Conservation (phyloP, 352 stramenopile species). For the Elongisporangium prolatum region DNA sequence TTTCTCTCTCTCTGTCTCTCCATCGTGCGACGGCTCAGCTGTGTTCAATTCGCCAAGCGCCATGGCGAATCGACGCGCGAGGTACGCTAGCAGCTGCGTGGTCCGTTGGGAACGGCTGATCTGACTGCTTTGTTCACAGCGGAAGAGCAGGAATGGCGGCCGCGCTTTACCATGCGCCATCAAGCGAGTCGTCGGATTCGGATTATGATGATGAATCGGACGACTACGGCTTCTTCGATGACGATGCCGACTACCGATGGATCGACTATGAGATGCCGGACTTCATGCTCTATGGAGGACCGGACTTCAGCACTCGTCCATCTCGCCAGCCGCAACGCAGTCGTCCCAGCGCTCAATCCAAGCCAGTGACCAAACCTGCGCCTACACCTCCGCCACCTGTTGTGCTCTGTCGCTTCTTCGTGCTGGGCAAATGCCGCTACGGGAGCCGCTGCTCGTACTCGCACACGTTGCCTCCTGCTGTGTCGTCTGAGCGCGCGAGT, state of each 20-base stretch:
- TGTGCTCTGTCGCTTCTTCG: slow-evolving; percentile 68
- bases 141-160: neutral
- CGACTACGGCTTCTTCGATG: slow-evolving; percentile 5
- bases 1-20: too few relatives aligned
- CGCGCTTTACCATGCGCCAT: neutral
- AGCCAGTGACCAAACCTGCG: neutral
- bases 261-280: neutral
- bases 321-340: neutral
- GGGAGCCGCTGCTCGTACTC: slow-evolving; percentile 75
- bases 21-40: too few relatives aligned
- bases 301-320: neutral
- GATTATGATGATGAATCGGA: slow-evolving; percentile 6
- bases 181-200: slow-evolving; percentile 6
- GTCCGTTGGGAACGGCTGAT: neutral
- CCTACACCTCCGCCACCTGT: slow-evolving; percentile 17
- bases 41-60: too few relatives aligned
- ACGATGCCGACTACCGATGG: slow-evolving; percentile 7
- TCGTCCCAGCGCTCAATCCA: neutral
- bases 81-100: neutral
- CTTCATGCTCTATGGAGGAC: neutral
- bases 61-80: neutral
- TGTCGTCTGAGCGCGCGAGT: slow-evolving; percentile 25
- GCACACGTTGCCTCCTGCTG: slow-evolving; percentile 31
- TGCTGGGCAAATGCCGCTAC: slow-evolving; percentile 71
- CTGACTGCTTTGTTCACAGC: neutral